Conservation (phyloP, 768 basidiomycete species). For the Fomitopsis serialis region DNA sequence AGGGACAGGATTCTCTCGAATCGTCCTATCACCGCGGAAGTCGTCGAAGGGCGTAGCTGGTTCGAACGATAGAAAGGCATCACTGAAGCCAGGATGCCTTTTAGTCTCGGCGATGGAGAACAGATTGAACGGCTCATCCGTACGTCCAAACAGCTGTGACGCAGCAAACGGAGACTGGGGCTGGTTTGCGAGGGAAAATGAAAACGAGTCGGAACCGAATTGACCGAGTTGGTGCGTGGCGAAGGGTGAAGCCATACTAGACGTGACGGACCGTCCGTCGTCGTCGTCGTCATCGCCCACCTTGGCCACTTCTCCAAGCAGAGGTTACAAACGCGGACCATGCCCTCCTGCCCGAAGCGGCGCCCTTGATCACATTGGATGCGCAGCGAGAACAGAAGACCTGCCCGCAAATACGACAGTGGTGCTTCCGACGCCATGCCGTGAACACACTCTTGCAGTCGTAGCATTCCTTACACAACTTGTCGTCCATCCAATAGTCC, state of each 20-base stretch:
- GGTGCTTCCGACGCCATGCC: slow-evolving; percentile 92
- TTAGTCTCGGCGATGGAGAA: slow-evolving; percentile 81
- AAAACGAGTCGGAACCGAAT: slow-evolving; percentile 28
- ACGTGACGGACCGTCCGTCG: slow-evolving; percentile 75
- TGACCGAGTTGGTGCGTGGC: slow-evolving; percentile 71
- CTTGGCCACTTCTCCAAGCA: slow-evolving; percentile 89
- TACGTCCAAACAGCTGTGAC: slow-evolving; percentile 75
- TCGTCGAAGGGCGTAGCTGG: slow-evolving; percentile 46
- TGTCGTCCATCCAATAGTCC: slow-evolving; percentile 99
- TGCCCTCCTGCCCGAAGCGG: slow-evolving; percentile 94
- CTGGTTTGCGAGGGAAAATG: slow-evolving; percentile 38
- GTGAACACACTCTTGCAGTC: slow-evolving; percentile 95
- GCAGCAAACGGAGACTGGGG: slow-evolving; percentile 87
- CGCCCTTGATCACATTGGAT: slow-evolving; percentile 92
- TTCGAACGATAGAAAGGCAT: slow-evolving; percentile 44
- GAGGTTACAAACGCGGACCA: slow-evolving; percentile 92
- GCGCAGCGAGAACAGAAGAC: slow-evolving; percentile 98
- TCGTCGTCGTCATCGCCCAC: slow-evolving; percentile 87
- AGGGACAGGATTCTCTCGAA: slow-evolving; percentile 50
- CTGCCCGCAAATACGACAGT: slow-evolving; percentile 97
- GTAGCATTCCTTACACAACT: slow-evolving; percentile 91
- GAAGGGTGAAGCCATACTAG: slow-evolving; percentile 63
- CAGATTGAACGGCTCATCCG: slow-evolving; percentile 73
- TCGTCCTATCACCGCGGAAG: slow-evolving; percentile 36
- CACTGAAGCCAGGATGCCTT: slow-evolving; percentile 48